phyloP scores from a whole-genome alignment of 805 yeast genomes.

The Yarrowia deformans region DNA sequence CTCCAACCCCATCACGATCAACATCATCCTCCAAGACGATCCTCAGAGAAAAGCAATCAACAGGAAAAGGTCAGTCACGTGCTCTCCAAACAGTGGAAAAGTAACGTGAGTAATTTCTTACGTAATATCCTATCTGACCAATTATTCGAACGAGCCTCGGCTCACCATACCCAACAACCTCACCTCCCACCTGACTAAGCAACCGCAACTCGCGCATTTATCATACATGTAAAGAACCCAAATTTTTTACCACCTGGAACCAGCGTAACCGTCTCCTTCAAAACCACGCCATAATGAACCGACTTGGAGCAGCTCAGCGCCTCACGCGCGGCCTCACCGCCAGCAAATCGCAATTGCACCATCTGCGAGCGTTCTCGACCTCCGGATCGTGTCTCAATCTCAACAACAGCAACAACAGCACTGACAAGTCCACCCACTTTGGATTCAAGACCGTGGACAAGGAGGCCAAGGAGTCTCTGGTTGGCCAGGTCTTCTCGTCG shows the following conservation, averaged over 20 bases:
- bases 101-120: too few species aligned
- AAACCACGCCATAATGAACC: constrained; percentile 8
- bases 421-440: constrained; percentile 70
- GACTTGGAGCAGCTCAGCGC: constrained; percentile 30
- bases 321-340: constrained; percentile 6
- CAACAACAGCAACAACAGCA: neutral
- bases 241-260: constrained; percentile 22
- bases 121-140: too few species aligned
- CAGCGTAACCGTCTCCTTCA: neutral
- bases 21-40: neutral
- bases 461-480: constrained; percentile 73
- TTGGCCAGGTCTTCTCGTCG: constrained; percentile 87
- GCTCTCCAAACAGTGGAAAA: too few species aligned
- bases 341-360: constrained; percentile 2
- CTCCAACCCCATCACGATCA: constrained; percentile 7
- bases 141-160: too few species aligned
- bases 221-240: constrained; percentile 7
- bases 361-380: constrained; percentile 17
- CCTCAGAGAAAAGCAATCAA: too few species aligned
- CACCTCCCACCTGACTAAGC: constrained; percentile 12
- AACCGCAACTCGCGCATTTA: constrained; percentile 9
- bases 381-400: neutral
- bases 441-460: constrained; percentile 85
- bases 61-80: too few species aligned
- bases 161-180: neutral